These are phyloP conservation scores for Astragalus glycyphyllos DNA, from an alignment of 306 rosid genomes.

Conservation along the genomic window DNA sequence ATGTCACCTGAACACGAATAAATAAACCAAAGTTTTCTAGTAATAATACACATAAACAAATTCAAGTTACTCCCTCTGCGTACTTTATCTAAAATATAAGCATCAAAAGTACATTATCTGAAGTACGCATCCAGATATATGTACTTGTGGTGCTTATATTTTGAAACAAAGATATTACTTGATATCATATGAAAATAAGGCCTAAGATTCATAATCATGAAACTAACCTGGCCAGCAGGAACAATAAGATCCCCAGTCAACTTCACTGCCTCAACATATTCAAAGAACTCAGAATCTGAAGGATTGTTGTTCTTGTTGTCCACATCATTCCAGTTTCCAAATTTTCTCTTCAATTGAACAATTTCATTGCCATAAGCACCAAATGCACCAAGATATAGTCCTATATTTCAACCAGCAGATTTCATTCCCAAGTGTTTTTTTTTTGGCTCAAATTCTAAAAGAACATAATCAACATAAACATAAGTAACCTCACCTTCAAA, in stretches of 20 bases:
- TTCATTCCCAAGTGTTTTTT: conserved; percentile 11
- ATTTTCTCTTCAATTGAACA: conserved; percentile 81
- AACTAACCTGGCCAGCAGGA: conserved; percentile 86
- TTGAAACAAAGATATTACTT: no score
- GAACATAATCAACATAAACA: conserved; percentile 15
- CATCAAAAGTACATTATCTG: no score
- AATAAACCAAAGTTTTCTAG: conserved; percentile 6
- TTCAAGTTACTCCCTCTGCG: no score
- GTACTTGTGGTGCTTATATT: no score
- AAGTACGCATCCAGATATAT: no score
- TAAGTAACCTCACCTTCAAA: conserved; percentile 67
- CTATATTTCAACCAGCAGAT: conserved; percentile 54
- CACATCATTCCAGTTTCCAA: conserved; percentile 79
- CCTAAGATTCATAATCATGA: conserved; percentile 31
- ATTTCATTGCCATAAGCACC: conserved; percentile 90
- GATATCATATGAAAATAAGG: background rate
- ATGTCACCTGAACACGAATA: conserved; percentile 66
- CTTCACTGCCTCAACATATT: conserved; percentile 96
- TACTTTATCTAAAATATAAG: no score
- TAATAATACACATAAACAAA: background rate
- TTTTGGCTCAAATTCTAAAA: conserved; percentile 1
- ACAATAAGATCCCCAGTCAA: conserved; percentile 90
- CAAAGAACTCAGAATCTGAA: conserved; percentile 71
- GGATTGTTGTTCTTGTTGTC: background rate
- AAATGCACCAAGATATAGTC: conserved; percentile 89